Conservation (phyloP, 2,329 filamentous ascomycete genomes). For the Clarireedia hainanense region DNA sequence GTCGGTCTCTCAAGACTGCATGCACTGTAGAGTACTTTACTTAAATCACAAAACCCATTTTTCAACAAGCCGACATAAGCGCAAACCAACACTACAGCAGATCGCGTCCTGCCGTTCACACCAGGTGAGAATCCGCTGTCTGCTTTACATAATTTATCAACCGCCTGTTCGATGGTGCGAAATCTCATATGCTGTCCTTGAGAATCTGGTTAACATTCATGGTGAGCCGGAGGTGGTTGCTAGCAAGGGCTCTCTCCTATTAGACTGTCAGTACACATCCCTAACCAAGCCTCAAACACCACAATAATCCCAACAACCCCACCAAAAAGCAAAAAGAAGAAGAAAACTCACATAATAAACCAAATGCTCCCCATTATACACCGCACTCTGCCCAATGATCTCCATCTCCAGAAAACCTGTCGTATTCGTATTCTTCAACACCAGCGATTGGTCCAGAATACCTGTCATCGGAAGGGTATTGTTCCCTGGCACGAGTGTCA, state of each 20-base stretch:
- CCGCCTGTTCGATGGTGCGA: not conserved
- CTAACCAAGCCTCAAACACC: not conserved
- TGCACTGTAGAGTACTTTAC: no score
- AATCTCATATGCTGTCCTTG: not conserved
- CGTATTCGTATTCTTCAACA: slow-evolving; percentile 27
- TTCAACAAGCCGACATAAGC: no score
- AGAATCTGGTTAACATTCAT: not conserved
- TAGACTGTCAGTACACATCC: not conserved
- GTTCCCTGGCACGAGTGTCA: slow-evolving; percentile 45
- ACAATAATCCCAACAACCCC: not conserved
- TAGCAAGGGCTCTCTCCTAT: not conserved
- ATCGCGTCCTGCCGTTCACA: not conserved
- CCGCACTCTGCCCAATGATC: slow-evolving; percentile 40
- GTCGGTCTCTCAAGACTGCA: no score
- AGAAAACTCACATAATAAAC: slow-evolving; percentile 38
- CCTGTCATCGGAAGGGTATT: slow-evolving; percentile 44
- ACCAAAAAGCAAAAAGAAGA: not conserved
- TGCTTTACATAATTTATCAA: not conserved
- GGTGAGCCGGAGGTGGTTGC: not conserved
- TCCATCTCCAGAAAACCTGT: slow-evolving; percentile 41
- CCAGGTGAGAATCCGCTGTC: not conserved
- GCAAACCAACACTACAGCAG: no score
- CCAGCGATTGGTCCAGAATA: slow-evolving; percentile 35
- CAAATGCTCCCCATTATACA: slow-evolving; percentile 41
- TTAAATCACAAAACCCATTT: no score